Evolutionary conservation across 768 basidiomycete species (phyloP).

Genomic region (Amanita brunnescens): DNA sequence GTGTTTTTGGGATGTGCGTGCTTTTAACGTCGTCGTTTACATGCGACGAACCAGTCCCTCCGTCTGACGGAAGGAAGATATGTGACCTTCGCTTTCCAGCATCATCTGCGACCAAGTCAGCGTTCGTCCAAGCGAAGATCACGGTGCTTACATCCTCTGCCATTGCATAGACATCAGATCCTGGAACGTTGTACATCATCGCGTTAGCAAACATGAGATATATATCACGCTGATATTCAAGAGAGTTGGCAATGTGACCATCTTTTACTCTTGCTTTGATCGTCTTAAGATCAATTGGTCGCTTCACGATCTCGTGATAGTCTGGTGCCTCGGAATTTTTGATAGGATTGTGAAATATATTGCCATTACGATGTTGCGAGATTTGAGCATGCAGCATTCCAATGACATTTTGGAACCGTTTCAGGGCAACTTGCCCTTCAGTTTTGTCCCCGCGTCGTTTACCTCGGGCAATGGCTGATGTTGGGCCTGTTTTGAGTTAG

Average conservation of each 20-base stretch:
- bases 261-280: constrained; percentile 84
- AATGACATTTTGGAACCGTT: constrained; percentile 77
- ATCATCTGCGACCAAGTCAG: constrained; percentile 49
- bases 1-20: constrained; percentile 3
- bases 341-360: constrained; percentile 87
- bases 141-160: constrained; percentile 72
- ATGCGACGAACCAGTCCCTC: constrained; percentile 52
- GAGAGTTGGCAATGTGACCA: constrained; percentile 67
- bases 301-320: constrained; percentile 85
- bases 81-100: constrained; percentile 59
- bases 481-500: constrained; percentile 17
- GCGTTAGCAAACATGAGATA: constrained; percentile 95
- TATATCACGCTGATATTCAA: constrained; percentile 86
- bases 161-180: constrained; percentile 82
- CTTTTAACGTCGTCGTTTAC: constrained; percentile 3
- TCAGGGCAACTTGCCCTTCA: constrained; percentile 47
- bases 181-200: constrained; percentile 91
- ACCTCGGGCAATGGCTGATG: constrained; percentile 22
- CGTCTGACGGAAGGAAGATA: constrained; percentile 65
- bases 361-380: constrained; percentile 78
- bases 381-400: constrained; percentile 75
- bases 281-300: constrained; percentile 94
- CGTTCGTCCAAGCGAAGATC: constrained; percentile 5
- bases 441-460: constrained; percentile 29
- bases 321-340: constrained; percentile 83